Base-by-base conservation (phyloP, 2,329 filamentous ascomycete species). In the Pyrenophora teres region DNA sequence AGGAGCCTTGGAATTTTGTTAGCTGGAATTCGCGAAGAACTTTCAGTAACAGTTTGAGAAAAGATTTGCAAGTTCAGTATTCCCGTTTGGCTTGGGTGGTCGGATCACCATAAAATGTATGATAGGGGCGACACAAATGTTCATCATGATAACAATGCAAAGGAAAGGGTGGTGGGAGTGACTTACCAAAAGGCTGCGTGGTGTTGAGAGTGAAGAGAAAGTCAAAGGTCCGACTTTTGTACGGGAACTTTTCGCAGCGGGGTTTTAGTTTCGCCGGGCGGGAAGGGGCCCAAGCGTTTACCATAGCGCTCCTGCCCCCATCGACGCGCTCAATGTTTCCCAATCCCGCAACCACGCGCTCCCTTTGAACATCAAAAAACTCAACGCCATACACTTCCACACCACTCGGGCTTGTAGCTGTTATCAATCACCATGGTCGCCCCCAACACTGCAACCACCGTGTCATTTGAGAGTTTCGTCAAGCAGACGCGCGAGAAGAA, bases 401-500 rank as follows among this genome's bases (percentile, higher is more conserved):
- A 13, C 35, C 12, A 25, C 6, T 30, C 23, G 21, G 32, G 25
- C 21, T 4, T 13, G 23, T 21, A n/a, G 12, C 46, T 18, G 56
- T 39, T 49, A 67, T 65, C 64, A 40, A 12, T n/a, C 50, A 52
- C 18, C 40, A 52, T 52, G 50, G 50, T 52, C 50, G 45, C 50
- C 23, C 43, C 69, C 31, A 30, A 30, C 27, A 30, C 27, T 2
- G 2, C 60, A 68, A 18, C 62, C 9, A 38, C 59, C 23, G 45
- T 54, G 7, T 65, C 59, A 3, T 72, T 73, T 23, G 67, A 65
- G 12, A 67, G 57, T 44, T 69, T 71, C 38, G 60, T 71, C 50
- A 68, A 72, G 44, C 62, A 70, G n/a, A 52, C 68, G 21, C 86
- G 88, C 55, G 81, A 88, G 71, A 84, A 85, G 70, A 88, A 88